These are phyloP conservation scores for Clarireedia paspali DNA, from an alignment of 2,329 filamentous ascomycete species.

Conservation along the genomic window DNA sequence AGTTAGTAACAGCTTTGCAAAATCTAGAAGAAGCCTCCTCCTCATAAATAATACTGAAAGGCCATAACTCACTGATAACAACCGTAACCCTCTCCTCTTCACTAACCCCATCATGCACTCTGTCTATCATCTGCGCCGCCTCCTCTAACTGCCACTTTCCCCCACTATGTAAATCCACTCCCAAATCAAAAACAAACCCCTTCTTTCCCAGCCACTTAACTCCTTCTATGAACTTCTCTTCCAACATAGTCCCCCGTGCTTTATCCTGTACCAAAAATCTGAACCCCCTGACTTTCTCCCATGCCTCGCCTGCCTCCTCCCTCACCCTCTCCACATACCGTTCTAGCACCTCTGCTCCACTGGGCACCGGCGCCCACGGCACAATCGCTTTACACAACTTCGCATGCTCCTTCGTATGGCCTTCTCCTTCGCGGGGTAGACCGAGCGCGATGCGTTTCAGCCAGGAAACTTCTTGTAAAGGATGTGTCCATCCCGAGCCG, in stretches of 20 bases:
- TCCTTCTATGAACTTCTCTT: conserved; percentile 54
- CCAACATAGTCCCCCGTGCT: conserved; percentile 55
- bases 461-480: conserved; percentile 66
- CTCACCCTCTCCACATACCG: conserved; percentile 57
- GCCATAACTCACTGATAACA: conserved; percentile 26
- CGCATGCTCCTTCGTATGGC: conserved; percentile 44
- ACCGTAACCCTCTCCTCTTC: conserved; percentile 45
- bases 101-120: conserved; percentile 52
- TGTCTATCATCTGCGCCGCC: conserved; percentile 60
- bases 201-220: conserved; percentile 56
- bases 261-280: conserved; percentile 78
- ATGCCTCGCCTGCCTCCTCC: conserved; percentile 52
- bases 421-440: conserved; percentile 46
- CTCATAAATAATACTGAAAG: neutral
- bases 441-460: conserved; percentile 59
- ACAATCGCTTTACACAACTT: conserved; percentile 61
- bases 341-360: conserved; percentile 50
- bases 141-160: conserved; percentile 69
- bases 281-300: conserved; percentile 67
- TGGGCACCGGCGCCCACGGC: conserved; percentile 78
- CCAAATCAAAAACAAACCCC: conserved; percentile 71
- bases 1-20: neutral
- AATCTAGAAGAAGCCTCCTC: neutral
- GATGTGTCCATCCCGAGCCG: conserved; percentile 54
- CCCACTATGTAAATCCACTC: conserved; percentile 71